Conservation (phyloP, 345 rosid species). For the Citrus inodora region DNA sequence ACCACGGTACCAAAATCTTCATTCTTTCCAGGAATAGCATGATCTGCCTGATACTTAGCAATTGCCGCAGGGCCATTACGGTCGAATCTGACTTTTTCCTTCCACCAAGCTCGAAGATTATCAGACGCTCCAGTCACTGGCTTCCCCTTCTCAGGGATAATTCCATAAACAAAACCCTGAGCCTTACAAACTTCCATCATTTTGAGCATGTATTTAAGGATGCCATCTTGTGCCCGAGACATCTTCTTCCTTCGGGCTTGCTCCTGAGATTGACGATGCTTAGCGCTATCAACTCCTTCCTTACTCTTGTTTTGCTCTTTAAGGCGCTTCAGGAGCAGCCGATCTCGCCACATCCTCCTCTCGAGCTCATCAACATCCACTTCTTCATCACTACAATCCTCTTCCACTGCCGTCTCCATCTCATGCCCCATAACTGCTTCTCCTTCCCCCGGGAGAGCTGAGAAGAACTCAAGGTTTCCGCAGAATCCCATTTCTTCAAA, state of each 20-base stretch:
- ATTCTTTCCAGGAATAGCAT: conserved; percentile 37
- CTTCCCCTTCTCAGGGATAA: conserved; percentile 86
- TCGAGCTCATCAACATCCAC: conserved; percentile 71
- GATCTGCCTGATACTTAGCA: conserved; percentile 52
- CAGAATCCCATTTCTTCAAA: conserved; percentile 60
- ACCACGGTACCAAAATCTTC: conserved; percentile 33
- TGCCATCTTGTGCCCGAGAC: conserved; percentile 86
- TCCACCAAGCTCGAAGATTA: conserved; percentile 87
- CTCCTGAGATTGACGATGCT: conserved; percentile 68
- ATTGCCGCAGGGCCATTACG: conserved; percentile 85
- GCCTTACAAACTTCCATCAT: conserved; percentile 94
- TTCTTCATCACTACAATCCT: conserved; percentile 62
- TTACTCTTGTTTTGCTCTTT: conserved; percentile 55
- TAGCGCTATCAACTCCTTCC: conserved; percentile 41
- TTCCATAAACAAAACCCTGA: conserved; percentile 82
- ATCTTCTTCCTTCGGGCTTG: conserved; percentile 89
- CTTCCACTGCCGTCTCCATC: conserved; percentile 42
- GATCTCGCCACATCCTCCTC: conserved; percentile 79
- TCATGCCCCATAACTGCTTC: conserved; percentile 41
- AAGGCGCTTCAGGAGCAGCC: conserved; percentile 53
- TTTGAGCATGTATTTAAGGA: conserved; percentile 76
- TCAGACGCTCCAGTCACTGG: conserved; percentile 85
- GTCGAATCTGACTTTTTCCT: conserved; percentile 80
- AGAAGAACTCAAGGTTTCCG: conserved; percentile 49
- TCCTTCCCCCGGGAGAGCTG: conserved; percentile 36